Evolutionary conservation across 352 stramenopile species (phyloP).

Genomic region (Globisporangium abappressorium): DNA sequence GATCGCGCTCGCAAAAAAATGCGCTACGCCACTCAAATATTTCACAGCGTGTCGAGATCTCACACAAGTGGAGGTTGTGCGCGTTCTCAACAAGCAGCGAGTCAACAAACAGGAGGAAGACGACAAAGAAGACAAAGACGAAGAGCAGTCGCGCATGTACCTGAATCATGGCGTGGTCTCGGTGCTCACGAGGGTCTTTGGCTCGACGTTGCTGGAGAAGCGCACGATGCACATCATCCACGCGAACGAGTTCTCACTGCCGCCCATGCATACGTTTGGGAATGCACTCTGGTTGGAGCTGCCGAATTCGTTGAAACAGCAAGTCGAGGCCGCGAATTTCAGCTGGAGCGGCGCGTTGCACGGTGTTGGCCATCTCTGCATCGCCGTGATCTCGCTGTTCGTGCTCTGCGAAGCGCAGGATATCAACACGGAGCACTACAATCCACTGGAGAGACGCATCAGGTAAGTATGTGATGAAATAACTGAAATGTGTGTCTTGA

Average conservation of each 20-base stretch:
- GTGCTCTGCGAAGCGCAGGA: conserved; percentile 87
- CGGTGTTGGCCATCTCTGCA: conserved; percentile 88
- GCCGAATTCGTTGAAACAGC: conserved; percentile 37
- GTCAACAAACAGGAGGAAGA: background rate
- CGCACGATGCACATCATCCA: conserved; percentile 71
- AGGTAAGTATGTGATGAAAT: background rate
- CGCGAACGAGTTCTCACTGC: conserved; percentile 92
- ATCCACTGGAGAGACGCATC: conserved; percentile 59
- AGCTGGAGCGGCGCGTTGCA: conserved; percentile 61
- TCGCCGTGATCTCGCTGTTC: conserved; percentile 92
- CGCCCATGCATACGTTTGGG: conserved; percentile 94
- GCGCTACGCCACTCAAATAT: conserved; percentile 68
- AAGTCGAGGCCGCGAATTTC: conserved; percentile 33
- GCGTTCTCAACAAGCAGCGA: conserved; percentile 33
- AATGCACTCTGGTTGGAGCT: conserved; percentile 95
- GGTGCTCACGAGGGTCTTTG: conserved; percentile 77
- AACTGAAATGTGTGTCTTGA: background rate
- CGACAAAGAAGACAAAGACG: background rate
- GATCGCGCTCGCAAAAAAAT: conserved; percentile 69
- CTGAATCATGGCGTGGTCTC: conserved; percentile 75
- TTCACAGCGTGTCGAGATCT: conserved; percentile 86
- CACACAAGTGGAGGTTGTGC: conserved; percentile 86
- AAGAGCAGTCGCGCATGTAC: conserved; percentile 17
- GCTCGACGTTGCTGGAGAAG: conserved; percentile 85
- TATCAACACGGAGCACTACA: conserved; percentile 84